Conservation (phyloP, 345 rosid species). For the Pistacia integerrima region DNA sequence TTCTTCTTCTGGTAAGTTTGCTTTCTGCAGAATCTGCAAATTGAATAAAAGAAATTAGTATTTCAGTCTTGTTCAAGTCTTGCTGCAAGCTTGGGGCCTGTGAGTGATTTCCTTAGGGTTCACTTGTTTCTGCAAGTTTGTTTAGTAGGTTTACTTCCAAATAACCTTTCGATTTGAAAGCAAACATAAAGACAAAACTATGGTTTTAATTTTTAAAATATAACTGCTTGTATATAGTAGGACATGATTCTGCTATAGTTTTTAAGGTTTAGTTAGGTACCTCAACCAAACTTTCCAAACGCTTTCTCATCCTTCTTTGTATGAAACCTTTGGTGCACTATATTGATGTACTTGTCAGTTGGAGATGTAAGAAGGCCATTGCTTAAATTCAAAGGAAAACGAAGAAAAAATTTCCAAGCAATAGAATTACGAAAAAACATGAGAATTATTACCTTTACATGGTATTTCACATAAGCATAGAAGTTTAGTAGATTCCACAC, state of each 20-base stretch:
- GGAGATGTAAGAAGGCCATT: conserved; percentile 1
- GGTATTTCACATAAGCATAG: conserved; percentile 73
- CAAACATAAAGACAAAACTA: not conserved
- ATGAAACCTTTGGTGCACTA: conserved; percentile 86
- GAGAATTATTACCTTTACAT: conserved; percentile 63
- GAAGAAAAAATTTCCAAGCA: not conserved
- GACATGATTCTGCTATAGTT: conserved; percentile 9
- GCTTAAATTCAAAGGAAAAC: not conserved
- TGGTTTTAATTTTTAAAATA: not conserved
- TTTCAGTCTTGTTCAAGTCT: not conserved
- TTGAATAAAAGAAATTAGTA: conserved; percentile 23
- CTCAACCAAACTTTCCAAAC: conserved; percentile 73
- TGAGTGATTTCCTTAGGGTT: not conserved
- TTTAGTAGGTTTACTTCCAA: conserved; percentile 7
- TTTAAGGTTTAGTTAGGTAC: conserved; percentile 35
- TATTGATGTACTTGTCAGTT: conserved; percentile 22
- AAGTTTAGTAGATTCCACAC: conserved; percentile 85
- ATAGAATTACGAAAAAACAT: not conserved
- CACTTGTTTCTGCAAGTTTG: conserved; percentile 6
- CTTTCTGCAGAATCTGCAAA: conserved; percentile 58
- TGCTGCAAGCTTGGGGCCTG: conserved; percentile 8
- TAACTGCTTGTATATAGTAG: not conserved
- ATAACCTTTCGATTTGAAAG: not conserved
- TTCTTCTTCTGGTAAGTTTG: conserved; percentile 40
- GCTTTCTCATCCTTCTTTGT: conserved; percentile 82